A percentile compares a stretch with the other conserved stretches of the same genome.
Evolutionary conservation across 148 eudicot genomes (phyloP).

Genomic region (Nepenthes gracilis): DNA sequence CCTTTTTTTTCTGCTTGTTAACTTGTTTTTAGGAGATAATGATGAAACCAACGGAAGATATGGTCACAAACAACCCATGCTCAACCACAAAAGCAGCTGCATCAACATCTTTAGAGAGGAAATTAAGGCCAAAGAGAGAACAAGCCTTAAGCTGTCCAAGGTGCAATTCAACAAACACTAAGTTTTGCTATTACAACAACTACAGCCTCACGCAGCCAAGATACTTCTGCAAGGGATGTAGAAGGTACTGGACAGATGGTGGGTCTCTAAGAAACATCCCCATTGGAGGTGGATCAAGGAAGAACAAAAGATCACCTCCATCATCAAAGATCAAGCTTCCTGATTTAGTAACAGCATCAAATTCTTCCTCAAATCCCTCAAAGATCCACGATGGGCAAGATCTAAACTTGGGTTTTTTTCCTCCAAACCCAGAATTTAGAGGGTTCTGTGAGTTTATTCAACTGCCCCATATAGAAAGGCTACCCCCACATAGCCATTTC

Average conservation of each 20-base stretch:
- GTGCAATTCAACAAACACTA: slow-evolving; percentile 38
- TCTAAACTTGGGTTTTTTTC: slow-evolving; percentile 29
- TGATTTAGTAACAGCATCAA: neutral
- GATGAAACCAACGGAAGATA: slow-evolving; percentile 14
- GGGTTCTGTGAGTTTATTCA: slow-evolving; percentile 11
- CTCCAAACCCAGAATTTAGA: slow-evolving; percentile 9
- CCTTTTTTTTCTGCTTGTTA: slow-evolving; percentile 4
- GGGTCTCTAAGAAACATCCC: slow-evolving; percentile 45
- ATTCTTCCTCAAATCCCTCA: too few relatives aligned
- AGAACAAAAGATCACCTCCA: slow-evolving; percentile 33
- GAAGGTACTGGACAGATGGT: slow-evolving; percentile 50
- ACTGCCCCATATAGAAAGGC: slow-evolving; percentile 1
- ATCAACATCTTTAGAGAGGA: slow-evolving; percentile 16
- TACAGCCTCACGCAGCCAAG: slow-evolving; percentile 46
- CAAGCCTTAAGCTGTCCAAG: slow-evolving; percentile 45
- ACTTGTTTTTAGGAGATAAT: slow-evolving; percentile 13
- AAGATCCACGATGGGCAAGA: slow-evolving; percentile 23
- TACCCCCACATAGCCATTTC: neutral
- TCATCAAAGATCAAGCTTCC: slow-evolving; percentile 23
- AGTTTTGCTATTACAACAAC: slow-evolving; percentile 50
- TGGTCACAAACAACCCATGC: neutral
- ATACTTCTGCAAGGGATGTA: slow-evolving; percentile 45
- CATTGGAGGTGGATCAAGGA: slow-evolving; percentile 46
- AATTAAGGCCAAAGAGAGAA: slow-evolving; percentile 34
- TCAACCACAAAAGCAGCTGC: slow-evolving; percentile 1